phyloP scores from a whole-genome alignment of 164 flowering plant species.

The Sextonia rubra region DNA sequence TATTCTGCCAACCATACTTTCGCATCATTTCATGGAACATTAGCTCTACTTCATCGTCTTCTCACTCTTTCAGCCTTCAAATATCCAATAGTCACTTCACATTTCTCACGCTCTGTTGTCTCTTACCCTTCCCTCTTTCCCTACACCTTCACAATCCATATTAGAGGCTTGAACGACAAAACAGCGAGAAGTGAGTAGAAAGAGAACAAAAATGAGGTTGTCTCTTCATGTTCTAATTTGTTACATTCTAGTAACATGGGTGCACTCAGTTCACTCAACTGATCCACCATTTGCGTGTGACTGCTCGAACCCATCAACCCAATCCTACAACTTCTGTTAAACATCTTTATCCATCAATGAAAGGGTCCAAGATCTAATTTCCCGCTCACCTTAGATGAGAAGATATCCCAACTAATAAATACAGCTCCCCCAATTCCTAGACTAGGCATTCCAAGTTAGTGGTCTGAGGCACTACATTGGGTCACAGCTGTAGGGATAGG shows the following conservation, averaged over 20 bases:
- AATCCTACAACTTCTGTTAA: slow-evolving; percentile 50
- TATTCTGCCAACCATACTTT: too few relatives aligned
- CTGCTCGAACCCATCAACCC: slow-evolving; percentile 38
- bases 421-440: slow-evolving; percentile 60
- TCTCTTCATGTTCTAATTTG: slow-evolving; percentile 3
- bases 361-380: slow-evolving; percentile 60
- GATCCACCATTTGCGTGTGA: slow-evolving; percentile 67
- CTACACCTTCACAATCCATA: neutral
- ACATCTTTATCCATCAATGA: slow-evolving; percentile 37
- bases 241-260: neutral
- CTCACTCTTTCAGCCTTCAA: too few relatives aligned
- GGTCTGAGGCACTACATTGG: slow-evolving; percentile 85
- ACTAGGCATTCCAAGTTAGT: slow-evolving; percentile 80
- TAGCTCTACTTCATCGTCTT: too few relatives aligned
- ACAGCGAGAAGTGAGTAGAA: neutral
- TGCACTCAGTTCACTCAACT: slow-evolving; percentile 2
- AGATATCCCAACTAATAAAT: slow-evolving; percentile 69
- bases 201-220: neutral
- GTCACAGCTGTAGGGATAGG: slow-evolving; percentile 47
- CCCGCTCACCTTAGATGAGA: slow-evolving; percentile 80
- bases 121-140: too few relatives aligned
- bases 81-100: neutral
- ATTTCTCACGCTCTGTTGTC: neutral
- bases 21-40: too few relatives aligned
- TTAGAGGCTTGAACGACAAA: neutral